phyloP scores from a whole-genome alignment of 1,284 basidiomycete genomes.

The Marasmius oreades region DNA sequence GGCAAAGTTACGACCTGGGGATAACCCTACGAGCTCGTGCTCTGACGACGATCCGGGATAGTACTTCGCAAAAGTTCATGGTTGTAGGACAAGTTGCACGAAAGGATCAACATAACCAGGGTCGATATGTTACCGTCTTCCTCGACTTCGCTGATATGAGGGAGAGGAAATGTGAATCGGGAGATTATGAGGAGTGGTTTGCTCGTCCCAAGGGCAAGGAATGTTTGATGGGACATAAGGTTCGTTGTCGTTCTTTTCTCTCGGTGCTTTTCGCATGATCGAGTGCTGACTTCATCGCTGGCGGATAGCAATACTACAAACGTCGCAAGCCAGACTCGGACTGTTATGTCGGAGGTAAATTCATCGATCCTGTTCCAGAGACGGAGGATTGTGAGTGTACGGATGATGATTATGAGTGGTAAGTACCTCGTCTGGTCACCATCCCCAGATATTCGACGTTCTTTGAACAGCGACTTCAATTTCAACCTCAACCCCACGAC shows the following conservation, averaged over 20 bases:
- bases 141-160: constrained; percentile 82
- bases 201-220: constrained; percentile 65
- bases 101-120: constrained; percentile 53
- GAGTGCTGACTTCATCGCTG: not conserved
- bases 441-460: no score
- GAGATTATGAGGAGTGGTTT: constrained; percentile 90
- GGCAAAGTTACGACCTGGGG: constrained; percentile 71
- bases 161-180: constrained; percentile 65
- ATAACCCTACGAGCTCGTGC: constrained; percentile 72
- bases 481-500: constrained; percentile 73
- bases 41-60: constrained; percentile 85
- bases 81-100: constrained; percentile 76
- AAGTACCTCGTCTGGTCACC: no score
- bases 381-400: constrained; percentile 85
- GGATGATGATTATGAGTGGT: constrained; percentile 94
- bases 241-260: constrained; percentile 24
- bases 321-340: constrained; percentile 82
- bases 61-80: constrained; percentile 91
- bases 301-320: constrained; percentile 96
- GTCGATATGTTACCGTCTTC: constrained; percentile 72
- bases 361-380: constrained; percentile 77
- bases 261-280: not conserved
- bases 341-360: constrained; percentile 94
- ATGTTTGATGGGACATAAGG: constrained; percentile 96
- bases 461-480: constrained; percentile 75